Evolutionary conservation across 176 grass and related monocot species (phyloP).

Genomic region (Coix lacrymajobi): DNA sequence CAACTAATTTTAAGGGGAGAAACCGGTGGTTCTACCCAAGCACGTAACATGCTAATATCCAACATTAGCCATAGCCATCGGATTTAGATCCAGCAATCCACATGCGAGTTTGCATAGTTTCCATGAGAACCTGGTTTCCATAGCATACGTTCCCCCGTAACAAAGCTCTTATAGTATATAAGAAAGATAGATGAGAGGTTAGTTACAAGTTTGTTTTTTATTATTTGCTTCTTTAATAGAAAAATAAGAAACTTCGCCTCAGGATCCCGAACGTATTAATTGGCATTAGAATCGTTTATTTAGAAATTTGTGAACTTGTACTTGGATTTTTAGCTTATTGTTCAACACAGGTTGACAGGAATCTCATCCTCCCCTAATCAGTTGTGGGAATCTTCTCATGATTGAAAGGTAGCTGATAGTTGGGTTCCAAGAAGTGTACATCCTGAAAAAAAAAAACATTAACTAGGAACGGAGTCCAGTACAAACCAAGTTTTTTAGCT

Average conservation of each 20-base stretch:
- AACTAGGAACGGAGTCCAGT: too few relatives aligned
- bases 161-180: too few relatives aligned
- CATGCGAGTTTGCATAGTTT: too few relatives aligned
- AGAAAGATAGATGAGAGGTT: too few relatives aligned
- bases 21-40: too few relatives aligned
- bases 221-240: neutral
- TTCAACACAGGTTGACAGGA: neutral
- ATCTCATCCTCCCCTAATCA: slow-evolving; percentile 3
- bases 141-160: too few relatives aligned
- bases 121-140: too few relatives aligned
- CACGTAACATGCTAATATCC: too few relatives aligned
- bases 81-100: too few relatives aligned
- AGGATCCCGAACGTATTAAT: neutral
- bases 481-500: neutral
- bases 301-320: neutral
- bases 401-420: neutral
- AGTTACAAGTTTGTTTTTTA: neutral
- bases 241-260: slow-evolving; percentile 18
- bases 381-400: slow-evolving; percentile 4
- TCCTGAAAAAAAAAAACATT: neutral
- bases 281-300: neutral
- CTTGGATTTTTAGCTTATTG: neutral
- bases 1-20: too few relatives aligned
- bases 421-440: neutral
- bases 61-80: too few relatives aligned